Base-by-base conservation (phyloP, 495 filamentous ascomycete genomes). In the Oleoguttula mirabilis region DNA sequence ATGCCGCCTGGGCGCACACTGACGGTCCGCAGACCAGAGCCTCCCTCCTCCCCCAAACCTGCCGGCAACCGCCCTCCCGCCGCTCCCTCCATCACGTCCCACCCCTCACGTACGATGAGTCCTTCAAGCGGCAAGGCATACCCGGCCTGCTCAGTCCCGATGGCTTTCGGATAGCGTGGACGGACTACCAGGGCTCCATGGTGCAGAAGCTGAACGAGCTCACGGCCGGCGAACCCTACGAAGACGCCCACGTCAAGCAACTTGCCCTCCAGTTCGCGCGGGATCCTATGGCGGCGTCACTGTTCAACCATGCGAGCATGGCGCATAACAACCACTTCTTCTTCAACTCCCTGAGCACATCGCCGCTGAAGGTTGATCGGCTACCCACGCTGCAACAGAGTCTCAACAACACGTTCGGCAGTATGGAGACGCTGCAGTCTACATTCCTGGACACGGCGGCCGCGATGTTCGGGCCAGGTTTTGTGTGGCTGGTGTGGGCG, bases 321-420 rank as follows among this genome's bases (percentile, higher is more conserved):
- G 84, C 86, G 41, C 79, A 83, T 68, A 95, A 96, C 74, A 95
- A 95, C 69, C 77, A 90, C 62, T 82, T 90, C 65, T 96, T 94
- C 77, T 96, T 96, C 73, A 65, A 69, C 51, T 64, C 70, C 55
- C 60, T 83, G 16, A 33, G 14, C 32, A 39, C 50, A 24, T 21
- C 23, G 8, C 38, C 54, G 17, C 12, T 15, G 14, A 21, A 38
- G n/a, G 22, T 31, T 17, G 25, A 41, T 20, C 15, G 28, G 0
- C 27, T 46, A 12, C 41, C 27, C 27, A 48, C 56, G 24, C 17
- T 54, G 8, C 39, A 55, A 68, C 63, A 69, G 70, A 55, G 65
- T 44, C 71, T 94, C 51, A 60, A 63, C 50, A 55, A 62, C 52
- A 73, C 75, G 38, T 96, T 94, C 65, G 77, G 80, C 54, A 84